Percentiles rank a stretch among this genome's conserved stretches.
phyloP scores from a whole-genome alignment of 441 rosid species.

The Breynia disticha region DNA sequence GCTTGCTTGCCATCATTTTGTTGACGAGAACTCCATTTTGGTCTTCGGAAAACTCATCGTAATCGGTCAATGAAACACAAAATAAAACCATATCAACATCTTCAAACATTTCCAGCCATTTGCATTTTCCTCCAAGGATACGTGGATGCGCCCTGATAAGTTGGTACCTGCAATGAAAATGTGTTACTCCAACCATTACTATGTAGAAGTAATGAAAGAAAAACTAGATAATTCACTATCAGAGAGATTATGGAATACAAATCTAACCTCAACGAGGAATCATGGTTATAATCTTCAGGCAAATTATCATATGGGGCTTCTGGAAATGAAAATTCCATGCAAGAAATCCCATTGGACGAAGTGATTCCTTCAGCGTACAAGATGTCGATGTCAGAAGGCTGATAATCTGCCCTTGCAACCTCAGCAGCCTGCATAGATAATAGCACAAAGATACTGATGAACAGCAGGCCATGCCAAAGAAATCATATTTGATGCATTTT shows the following conservation, averaged over 20 bases:
- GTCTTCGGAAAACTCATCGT: constrained; percentile 46
- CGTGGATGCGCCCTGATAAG: constrained; percentile 72
- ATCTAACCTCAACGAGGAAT: constrained; percentile 42
- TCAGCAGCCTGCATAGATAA: constrained; percentile 55
- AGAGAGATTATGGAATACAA: not conserved
- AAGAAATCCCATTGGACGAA: constrained; percentile 80
- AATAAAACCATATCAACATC: constrained; percentile 76
- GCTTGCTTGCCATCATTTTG: constrained; percentile 68
- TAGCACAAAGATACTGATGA: not conserved
- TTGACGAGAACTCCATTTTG: constrained; percentile 36
- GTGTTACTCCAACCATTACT: not conserved
- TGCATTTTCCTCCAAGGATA: constrained; percentile 85
- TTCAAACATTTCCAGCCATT: constrained; percentile 93
- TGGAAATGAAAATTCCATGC: constrained; percentile 79
- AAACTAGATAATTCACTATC: no score
- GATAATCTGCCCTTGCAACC: constrained; percentile 62
- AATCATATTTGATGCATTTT: constrained; percentile 2
- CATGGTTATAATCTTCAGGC: constrained; percentile 27
- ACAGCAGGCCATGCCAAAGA: not conserved
- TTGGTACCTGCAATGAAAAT: constrained; percentile 64
- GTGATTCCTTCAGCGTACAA: constrained; percentile 85
- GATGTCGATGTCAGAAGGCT: constrained; percentile 89
- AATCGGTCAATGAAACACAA: constrained; percentile 72
- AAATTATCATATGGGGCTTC: constrained; percentile 31
- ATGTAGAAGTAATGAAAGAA: no score